These are phyloP conservation scores for Hemisphaericaspora nanyangensis DNA, from an alignment of 805 yeast genomes.

Conservation along the genomic window DNA sequence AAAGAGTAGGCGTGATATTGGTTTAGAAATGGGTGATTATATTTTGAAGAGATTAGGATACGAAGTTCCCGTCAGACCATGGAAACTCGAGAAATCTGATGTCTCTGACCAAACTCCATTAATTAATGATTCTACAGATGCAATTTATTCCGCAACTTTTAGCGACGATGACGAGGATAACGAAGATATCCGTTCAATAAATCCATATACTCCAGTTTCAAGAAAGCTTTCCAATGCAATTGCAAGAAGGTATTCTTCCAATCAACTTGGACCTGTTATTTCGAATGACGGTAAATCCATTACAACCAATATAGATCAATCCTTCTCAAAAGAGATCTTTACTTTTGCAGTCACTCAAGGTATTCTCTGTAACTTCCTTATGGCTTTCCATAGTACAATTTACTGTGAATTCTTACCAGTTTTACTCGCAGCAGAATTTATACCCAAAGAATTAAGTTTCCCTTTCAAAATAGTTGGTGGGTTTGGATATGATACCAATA, in stretches of 20 bases:
- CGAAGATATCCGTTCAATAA: constrained; percentile 3
- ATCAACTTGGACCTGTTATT: constrained; percentile 6
- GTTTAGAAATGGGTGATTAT: constrained; percentile 34
- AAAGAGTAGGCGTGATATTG: constrained; percentile 22
- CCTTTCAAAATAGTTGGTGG: constrained; percentile 42
- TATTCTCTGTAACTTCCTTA: constrained; percentile 33
- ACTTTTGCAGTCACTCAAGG: constrained; percentile 25
- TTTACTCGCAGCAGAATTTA: constrained; percentile 38
- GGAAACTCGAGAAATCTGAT: constrained; percentile 14
- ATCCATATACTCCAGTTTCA: constrained; percentile 8
- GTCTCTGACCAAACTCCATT: not conserved
- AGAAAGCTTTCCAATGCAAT: constrained; percentile 18
- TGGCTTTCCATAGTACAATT: constrained; percentile 45
- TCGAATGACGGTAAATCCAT: constrained; percentile 8
- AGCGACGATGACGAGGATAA: too few species aligned
- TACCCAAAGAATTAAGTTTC: constrained; percentile 29
- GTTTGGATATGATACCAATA: constrained; percentile 1
- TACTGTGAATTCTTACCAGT: constrained; percentile 56
- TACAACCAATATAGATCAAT: constrained; percentile 8
- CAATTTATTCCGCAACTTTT: constrained; percentile 2
- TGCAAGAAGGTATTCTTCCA: constrained; percentile 16
- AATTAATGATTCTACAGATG: not conserved
- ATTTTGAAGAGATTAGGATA: constrained; percentile 23
- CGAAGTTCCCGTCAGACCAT: constrained; percentile 23
- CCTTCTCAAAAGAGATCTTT: constrained; percentile 20